Base-by-base conservation (phyloP, 306 rosid genomes). In the Ziziphus jujuba region DNA sequence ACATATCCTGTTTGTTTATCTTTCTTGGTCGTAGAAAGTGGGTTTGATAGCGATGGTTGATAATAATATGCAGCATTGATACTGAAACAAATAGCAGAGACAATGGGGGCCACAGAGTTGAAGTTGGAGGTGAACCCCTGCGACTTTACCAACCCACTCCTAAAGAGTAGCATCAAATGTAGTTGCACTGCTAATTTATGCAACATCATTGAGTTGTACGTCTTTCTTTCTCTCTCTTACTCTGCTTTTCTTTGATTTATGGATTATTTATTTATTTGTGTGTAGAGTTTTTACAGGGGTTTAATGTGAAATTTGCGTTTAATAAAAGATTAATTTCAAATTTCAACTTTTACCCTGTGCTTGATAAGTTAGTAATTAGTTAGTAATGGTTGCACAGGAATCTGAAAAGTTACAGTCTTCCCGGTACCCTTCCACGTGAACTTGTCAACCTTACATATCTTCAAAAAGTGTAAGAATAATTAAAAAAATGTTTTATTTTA, bases 371-470 rank as follows among this genome's bases (percentile, higher is more conserved):
- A 28, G 33, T 4, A 28, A 28, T 28, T n/a, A n/a, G n/a, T 28
- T 28, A 28, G 33, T 28, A 28, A 28, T 59, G 64, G 14, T 36
- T 36, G 1, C 64, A 36, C 64, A 36, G 64, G 9, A 6, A 9
- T 59, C 14, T 36, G 16, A 59, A 9, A 36, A 20, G 48, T 35
- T 59, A n/a, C 3, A 59, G 64, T 59, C 49, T 59, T 8, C 23
- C 44, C 5, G 64, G 49, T 23, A 35, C 8, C 15, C 19, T 59
- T 59, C 49, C 64, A 36, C 13, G 15, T 2, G 28, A 59, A 35
- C 36, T 59, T 59, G 49, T 22, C 49, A 59, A 35, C 28, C 48
- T 59, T 35, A 19, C 17, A n/a, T n/a, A 59, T 36, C 64, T 59
- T n/a, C 24, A 7, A 36, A 59, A 59, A 19, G 12, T 59, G 64